These are phyloP conservation scores for Ogataea nakhonphanomensis DNA, from an alignment of 805 yeast species.

Conservation along the genomic window DNA sequence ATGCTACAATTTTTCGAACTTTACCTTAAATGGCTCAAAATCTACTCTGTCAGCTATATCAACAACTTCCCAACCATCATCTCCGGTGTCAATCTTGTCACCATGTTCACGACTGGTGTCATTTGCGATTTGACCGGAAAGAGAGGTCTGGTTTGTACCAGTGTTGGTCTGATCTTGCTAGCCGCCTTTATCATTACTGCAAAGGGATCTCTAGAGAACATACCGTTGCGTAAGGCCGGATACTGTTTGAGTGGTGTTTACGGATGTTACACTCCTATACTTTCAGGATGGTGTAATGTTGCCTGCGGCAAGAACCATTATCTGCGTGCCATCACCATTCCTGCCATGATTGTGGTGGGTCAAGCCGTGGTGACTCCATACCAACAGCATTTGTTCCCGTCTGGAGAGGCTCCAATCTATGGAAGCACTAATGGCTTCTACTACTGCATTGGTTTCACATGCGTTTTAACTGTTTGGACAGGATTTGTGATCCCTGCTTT, in stretches of 20 bases:
- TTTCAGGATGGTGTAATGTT: conserved; percentile 63
- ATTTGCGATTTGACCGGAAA: conserved; percentile 25
- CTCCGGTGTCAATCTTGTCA: conserved; percentile 46
- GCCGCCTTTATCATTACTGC: conserved; percentile 30
- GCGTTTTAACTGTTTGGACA: conserved; percentile 23
- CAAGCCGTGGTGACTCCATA: conserved; percentile 27
- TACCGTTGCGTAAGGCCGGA: conserved; percentile 25
- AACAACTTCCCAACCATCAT: conserved; percentile 56
- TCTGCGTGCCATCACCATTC: conserved; percentile 26
- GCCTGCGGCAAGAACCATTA: conserved; percentile 37
- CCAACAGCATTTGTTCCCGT: conserved; percentile 32
- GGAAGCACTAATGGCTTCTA: conserved; percentile 27
- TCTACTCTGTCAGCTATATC: conserved; percentile 41
- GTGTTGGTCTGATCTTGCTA: conserved; percentile 44
- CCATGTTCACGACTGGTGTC: conserved; percentile 38
- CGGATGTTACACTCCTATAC: conserved; percentile 55
- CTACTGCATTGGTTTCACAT: conserved; percentile 25
- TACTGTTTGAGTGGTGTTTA: conserved; percentile 23
- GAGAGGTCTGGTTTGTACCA: conserved; percentile 35
- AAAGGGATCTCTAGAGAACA: conserved; percentile 8
- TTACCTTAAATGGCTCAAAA: conserved; percentile 44
- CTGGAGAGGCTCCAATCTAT: conserved; percentile 32
- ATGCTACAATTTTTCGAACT: conserved; percentile 27
- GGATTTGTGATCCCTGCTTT: conserved; percentile 23
- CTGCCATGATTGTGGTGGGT: conserved; percentile 27